Percentiles rank a stretch among this genome's conserved stretches.
These are phyloP conservation scores for Ulota crispa DNA, from an alignment of 225 moss, liverwort and hornwort genomes.

Conservation along the genomic window DNA sequence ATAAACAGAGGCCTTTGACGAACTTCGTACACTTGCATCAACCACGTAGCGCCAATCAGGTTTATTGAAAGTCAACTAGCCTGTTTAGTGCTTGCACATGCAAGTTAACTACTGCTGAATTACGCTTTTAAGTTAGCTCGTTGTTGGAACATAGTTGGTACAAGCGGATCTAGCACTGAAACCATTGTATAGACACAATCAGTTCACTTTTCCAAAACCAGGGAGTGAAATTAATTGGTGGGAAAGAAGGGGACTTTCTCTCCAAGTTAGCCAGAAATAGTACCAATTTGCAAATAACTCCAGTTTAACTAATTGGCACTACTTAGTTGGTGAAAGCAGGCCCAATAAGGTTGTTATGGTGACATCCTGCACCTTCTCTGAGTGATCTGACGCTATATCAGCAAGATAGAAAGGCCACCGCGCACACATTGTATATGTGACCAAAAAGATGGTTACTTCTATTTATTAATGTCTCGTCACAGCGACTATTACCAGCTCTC, in stretches of 20 bases:
- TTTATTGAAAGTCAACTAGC: too few species aligned
- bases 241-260: background rate
- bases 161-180: background rate
- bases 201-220: too few species aligned
- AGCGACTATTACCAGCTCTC: slow-evolving; percentile 5
- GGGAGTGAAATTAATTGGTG: too few species aligned
- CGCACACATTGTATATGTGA: background rate
- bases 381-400: background rate
- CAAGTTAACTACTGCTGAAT: too few species aligned
- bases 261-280: background rate
- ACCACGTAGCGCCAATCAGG: background rate
- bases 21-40: background rate
- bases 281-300: background rate
- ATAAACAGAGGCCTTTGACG: background rate
- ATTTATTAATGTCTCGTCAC: background rate
- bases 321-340: background rate
- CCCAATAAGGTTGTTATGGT: background rate
- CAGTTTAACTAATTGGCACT: background rate
- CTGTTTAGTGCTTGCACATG: too few species aligned
- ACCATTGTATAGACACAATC: background rate
- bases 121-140: too few species aligned
- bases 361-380: slow-evolving; percentile 6
- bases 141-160: background rate
- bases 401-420: background rate
- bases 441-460: background rate